These are phyloP conservation scores for Glaciozyma martinii DNA, from an alignment of 768 basidiomycete genomes.

Conservation along the genomic window DNA sequence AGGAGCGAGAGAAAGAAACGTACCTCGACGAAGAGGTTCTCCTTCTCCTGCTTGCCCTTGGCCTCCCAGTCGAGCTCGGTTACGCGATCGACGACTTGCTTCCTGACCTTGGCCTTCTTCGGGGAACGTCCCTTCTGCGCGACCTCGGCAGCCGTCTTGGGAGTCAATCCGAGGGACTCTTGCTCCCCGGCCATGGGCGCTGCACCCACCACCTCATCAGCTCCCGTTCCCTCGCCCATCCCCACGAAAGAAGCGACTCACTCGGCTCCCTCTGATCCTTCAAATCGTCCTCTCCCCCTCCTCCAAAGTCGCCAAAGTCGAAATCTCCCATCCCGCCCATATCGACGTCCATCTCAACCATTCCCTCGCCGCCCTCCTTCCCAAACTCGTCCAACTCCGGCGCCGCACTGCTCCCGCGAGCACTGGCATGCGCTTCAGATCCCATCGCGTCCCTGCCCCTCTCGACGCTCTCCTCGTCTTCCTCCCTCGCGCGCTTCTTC, in stretches of 20 bases:
- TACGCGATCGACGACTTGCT: slow-evolving; percentile 80
- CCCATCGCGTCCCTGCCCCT: slow-evolving; percentile 21
- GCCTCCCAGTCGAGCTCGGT: slow-evolving; percentile 57
- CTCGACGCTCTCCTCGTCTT: slow-evolving; percentile 40
- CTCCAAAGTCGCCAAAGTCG: neutral
- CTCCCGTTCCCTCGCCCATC: too few species aligned
- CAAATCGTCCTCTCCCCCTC: neutral
- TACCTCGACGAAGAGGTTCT: slow-evolving; percentile 57
- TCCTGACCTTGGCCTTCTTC: slow-evolving; percentile 45
- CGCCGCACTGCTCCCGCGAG: slow-evolving; percentile 48
- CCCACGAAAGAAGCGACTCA: too few species aligned
- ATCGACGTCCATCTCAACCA: neutral
- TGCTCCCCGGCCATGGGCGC: neutral
- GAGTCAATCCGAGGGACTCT: slow-evolving; percentile 38
- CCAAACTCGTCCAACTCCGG: slow-evolving; percentile 37
- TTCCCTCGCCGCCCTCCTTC: neutral
- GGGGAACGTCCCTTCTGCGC: slow-evolving; percentile 43
- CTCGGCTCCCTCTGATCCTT: too few species aligned
- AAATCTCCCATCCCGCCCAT: neutral
- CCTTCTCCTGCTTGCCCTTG: slow-evolving; percentile 48
- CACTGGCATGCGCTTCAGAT: neutral
- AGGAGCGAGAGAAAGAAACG: neutral
- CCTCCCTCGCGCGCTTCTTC: slow-evolving; percentile 17
- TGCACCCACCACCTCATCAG: neutral
- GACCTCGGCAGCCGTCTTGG: slow-evolving; percentile 46